Conservation (phyloP, 2,329 filamentous ascomycete species). For the Botrytis cinerea region DNA sequence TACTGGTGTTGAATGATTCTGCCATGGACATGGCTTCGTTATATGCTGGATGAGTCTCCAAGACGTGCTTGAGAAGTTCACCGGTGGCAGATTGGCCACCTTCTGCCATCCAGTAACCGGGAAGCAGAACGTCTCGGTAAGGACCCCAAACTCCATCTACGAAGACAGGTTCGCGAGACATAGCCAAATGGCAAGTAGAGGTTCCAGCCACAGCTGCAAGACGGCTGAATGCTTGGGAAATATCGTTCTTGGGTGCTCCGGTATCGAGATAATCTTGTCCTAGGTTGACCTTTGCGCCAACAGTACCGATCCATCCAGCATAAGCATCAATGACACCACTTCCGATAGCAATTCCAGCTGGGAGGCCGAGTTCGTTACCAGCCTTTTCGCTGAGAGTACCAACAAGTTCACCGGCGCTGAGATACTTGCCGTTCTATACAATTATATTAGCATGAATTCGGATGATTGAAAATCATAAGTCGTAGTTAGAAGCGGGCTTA, state of each 20-base stretch:
- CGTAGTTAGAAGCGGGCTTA: conserved; percentile 59
- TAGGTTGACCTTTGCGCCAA: conserved; percentile 91
- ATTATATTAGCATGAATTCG: conserved; percentile 24
- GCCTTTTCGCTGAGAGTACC: conserved; percentile 83
- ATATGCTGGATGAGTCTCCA: conserved; percentile 93
- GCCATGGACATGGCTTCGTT: conserved; percentile 77
- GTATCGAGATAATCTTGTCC: conserved; percentile 66
- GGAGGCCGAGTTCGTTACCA: conserved; percentile 78
- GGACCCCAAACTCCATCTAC: conserved; percentile 96
- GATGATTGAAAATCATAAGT: conserved; percentile 29
- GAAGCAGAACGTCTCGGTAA: conserved; percentile 90
- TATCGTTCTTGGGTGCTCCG: conserved; percentile 73
- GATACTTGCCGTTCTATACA: conserved; percentile 80
- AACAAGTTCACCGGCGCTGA: conserved; percentile 89
- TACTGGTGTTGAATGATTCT: conserved; percentile 79
- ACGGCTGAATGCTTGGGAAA: conserved; percentile 89
- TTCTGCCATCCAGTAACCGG: conserved; percentile 94
- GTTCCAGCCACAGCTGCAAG: conserved; percentile 94
- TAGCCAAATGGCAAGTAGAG: conserved; percentile 94
- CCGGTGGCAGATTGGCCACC: conserved; percentile 96
- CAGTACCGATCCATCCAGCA: conserved; percentile 97
- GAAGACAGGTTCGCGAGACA: conserved; percentile 91
- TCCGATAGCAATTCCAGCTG: conserved; percentile 85
- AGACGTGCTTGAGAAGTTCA: conserved; percentile 88
- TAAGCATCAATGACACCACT: conserved; percentile 98